Conservation (phyloP, 2,329 filamentous ascomycete species). For the Mariannaea elegans region DNA sequence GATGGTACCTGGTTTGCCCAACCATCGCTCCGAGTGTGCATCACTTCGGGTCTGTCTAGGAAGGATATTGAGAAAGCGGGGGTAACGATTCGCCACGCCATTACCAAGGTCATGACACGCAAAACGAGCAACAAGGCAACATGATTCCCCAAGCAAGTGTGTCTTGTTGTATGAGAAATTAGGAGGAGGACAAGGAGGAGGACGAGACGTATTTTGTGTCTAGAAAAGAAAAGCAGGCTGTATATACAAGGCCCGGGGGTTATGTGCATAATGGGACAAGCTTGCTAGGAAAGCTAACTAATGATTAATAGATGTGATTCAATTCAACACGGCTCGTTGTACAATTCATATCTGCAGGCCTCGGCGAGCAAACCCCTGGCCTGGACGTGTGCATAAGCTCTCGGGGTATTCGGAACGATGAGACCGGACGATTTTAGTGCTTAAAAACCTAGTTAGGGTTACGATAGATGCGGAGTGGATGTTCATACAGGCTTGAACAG, state of each 20-base stretch:
- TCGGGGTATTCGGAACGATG: background rate
- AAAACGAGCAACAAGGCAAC: slow-evolving; percentile 58
- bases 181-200: background rate
- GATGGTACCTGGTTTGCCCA: slow-evolving; percentile 75
- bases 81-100: slow-evolving; percentile 85
- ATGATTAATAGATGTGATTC: slow-evolving; percentile 40
- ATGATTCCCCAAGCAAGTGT: slow-evolving; percentile 2
- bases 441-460: background rate
- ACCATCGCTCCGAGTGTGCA: slow-evolving; percentile 89
- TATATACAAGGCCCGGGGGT: slow-evolving; percentile 16
- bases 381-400: background rate
- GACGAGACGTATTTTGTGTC: too few species aligned
- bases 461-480: background rate
- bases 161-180: background rate
- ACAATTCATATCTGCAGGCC: too few species aligned
- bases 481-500: background rate
- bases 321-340: too few species aligned
- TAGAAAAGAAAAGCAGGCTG: background rate
- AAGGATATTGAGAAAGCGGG: slow-evolving; percentile 98
- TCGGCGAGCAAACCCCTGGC: background rate
- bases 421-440: background rate
- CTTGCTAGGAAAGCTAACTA: slow-evolving; percentile 31
- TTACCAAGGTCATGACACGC: slow-evolving; percentile 87
- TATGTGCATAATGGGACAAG: slow-evolving; percentile 24
- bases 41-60: slow-evolving; percentile 86